Evolutionary conservation across 2,329 filamentous ascomycete genomes (phyloP), one percentile per base, ranked within the genome.

Genomic region (Talaromyces sp.): DNA sequence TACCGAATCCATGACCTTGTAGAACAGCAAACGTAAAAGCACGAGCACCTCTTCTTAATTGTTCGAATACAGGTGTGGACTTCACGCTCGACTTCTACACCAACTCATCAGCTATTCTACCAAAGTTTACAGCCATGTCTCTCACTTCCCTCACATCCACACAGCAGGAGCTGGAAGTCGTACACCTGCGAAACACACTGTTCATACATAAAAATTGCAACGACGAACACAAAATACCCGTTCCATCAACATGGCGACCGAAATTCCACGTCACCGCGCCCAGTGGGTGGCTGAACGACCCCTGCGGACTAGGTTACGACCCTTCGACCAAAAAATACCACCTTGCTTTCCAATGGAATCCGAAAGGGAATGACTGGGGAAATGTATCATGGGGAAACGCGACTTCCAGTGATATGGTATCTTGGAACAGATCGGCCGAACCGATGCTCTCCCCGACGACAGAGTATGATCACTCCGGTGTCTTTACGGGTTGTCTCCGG

Each of bases 331-430:
- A 73, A 5, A 67, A 75, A 6, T 82, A 81, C 50, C 79, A 81
- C 63, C 22, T 81, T 1, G 75, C 73, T 19, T 82, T 77, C 58
- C 80, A 82, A 70, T 81, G 78, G 74, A 81, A 81, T 66, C 78
- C 78, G 0, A 71, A 73, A 33, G 74, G 74, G 8, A 76, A 78
- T 33, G 75, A 79, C 41, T 80, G 78, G 76, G 79, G 77, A 9
- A 75, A 80, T 47, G 76, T 81, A 10, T 74, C 75, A 4, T 82
- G 80, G 80, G 78, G 78, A 5, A 72, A 76, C 63, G 73, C 78
- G 11, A 75, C 72, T 4, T 80, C 78, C 3, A 63, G 49, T 3
- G 76, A 82, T 66, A 66, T 82, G 27, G 68, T 81, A 8, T 72
- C 73, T 5, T 82, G 79, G 79, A 71, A 72, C 9, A 68, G 72